Evolutionary conservation across 805 yeast genomes (phyloP), one percentile per base, ranked within the genome.

Genomic region (Yamadazyma endophytica): DNA sequence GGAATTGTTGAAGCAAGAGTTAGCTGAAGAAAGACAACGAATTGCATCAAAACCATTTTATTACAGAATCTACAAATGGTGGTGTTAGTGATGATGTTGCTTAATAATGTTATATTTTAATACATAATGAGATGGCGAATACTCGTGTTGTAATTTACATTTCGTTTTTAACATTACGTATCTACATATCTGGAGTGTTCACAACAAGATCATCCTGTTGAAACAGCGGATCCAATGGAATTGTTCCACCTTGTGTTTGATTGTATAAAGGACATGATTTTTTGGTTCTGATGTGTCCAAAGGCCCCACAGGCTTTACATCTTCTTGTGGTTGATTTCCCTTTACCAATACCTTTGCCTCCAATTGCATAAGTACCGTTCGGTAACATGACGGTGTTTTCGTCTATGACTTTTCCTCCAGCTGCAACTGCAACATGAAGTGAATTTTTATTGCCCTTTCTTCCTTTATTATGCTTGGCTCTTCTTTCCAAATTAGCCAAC

Each of bases 301-400:
- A 71, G 9, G 90, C 92, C 14, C 97, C 97, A 69, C 98, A 90
- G 0, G 92, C 82, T 3, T 94, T 89, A 61, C 98, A 90, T 50
- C 86, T 77, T 53, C 98, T 69, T 6, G 82, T 80, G 4, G 77
- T 78, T 18, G 80, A 70, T 47, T 80, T 80, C 19, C 83, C 83
- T 47, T 82, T 82, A 18, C 85, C 86, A 24, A 75, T 74, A 15
- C 84, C 83, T 44, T 77, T 79, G n/a, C 80, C 83, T 21, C 76
- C 73, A 25, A 73, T 53, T 2, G 69, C 69, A 37, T 54, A 58
- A 9, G 67, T 56, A 1, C 70, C 70, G 40, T 64, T 69, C 1
- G 72, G 70, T 33, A 64, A 43, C 46, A 59, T 48, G 4, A 63
- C 68, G 1, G 70, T 62, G 43, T 64, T 64, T 9, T 67, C 68